Base-by-base conservation (phyloP, 1,284 basidiomycete species). In the Sanghuangporus baumii region DNA sequence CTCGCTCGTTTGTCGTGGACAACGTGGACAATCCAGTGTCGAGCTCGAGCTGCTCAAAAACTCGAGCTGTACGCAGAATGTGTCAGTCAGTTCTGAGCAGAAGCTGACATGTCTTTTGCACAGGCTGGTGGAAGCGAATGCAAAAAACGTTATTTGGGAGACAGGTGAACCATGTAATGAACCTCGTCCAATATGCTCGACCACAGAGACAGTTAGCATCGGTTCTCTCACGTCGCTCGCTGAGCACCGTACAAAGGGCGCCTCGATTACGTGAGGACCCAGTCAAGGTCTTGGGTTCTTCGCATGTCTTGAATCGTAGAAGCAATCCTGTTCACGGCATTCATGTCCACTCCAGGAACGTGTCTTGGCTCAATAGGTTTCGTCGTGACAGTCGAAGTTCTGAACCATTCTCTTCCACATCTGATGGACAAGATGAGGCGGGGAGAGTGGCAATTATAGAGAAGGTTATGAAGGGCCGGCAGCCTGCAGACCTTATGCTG, bases 401-500 rank as follows among this genome's bases (percentile, higher is more conserved):
- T 36, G 70, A 71, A 38, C 68, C 40, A 5, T 59, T 52, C 20
- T 26, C 57, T 18, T 20, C 57, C 14, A 43, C 55, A 71, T 75
- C 79, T 38, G 79, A 84, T 65, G 78, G 73, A 55, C 82, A 87
- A 69, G 89, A 92, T 72, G 88, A 91, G 70, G 80, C 79, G 31
- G 82, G 86, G 2, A 85, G 86, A 69, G 81, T 81, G 36, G 86
- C 86, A 55, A 87, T 93, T 64, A 75, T 92, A 57, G 90, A 91
- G 69, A 91, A 88, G 67, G 85, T 89, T 60, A 87, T 91, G 82
- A 89, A 90, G 71, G 88, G 88, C 47, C 81, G 90, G 60, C 88
- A 91, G 66, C 87, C 89, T 43, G 81, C 88, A 26, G 91, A 93
- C 69, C 83, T 93, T 65, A 88, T 91, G 86, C 78, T 93, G 60